These are phyloP conservation scores for Yamadazyma kitorensis DNA, from an alignment of 805 yeast genomes.

Conservation along the genomic window DNA sequence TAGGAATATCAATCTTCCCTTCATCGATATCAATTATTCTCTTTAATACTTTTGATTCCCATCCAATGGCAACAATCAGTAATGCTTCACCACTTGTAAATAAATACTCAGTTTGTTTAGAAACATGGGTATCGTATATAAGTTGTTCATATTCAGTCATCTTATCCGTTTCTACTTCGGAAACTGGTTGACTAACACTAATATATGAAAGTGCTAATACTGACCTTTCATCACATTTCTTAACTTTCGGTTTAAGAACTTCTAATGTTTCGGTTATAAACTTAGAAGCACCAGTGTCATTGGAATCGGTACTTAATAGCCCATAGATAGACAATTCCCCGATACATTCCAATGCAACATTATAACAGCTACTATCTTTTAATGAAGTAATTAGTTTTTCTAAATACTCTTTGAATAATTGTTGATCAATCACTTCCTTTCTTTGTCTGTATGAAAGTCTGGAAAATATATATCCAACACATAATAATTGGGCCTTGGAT, in stretches of 20 bases:
- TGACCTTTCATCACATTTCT: conserved; percentile 59
- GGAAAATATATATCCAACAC: conserved; percentile 46
- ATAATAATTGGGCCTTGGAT: conserved; percentile 22
- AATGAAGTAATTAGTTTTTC: conserved; percentile 14
- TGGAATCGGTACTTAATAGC: conserved; percentile 35
- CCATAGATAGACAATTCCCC: conserved; percentile 48
- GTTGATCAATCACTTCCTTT: conserved; percentile 13
- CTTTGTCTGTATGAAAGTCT: conserved; percentile 39
- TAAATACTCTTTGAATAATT: conserved; percentile 11
- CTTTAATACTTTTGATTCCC: conserved; percentile 59
- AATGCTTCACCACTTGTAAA: conserved; percentile 86
- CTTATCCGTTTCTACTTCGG: conserved; percentile 11
- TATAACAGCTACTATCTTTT: conserved; percentile 18
- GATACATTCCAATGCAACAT: conserved; percentile 34
- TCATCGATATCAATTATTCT: conserved; percentile 53
- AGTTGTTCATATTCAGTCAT: conserved; percentile 38
- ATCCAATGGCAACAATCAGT: conserved; percentile 67
- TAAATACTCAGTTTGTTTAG: conserved; percentile 72
- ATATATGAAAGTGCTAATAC: conserved; percentile 55
- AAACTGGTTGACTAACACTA: conserved; percentile 19
- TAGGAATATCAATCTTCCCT: conserved; percentile 15
- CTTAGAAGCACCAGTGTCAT: conserved; percentile 6
- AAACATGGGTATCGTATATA: conserved; percentile 55
- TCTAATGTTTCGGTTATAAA: conserved; percentile 16
- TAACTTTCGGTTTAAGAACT: conserved; percentile 38